Base-by-base conservation (phyloP, 257 asterid species). In the Scutellaria galericulata region DNA sequence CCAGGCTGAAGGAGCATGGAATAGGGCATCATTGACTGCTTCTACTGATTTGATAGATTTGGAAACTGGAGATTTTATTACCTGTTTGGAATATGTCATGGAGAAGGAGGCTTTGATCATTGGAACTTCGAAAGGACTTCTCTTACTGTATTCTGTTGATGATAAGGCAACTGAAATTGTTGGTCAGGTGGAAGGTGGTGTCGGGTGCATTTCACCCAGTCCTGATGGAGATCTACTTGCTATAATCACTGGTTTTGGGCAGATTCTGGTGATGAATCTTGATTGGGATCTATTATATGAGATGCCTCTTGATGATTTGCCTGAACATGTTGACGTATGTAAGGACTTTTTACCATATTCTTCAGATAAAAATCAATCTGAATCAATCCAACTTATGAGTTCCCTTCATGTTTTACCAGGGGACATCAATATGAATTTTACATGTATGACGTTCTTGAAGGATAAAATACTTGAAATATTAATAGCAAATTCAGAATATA, bases 201-300 rank as follows among this genome's bases (percentile, higher is more conserved):
- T 95, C 37, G 81, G 78, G 76, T 92, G 97, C 86, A 85, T 95
- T 82, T 90, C 99, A 14, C 94, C 94, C 46, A 95, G 99, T 80
- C 99, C 99, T 5, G 98, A 95, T 84, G 99, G 98, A 76, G 98
- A 92, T 85, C 82, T 90, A 74, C 86, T 92, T 72, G 93, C 87
- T 78, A 75, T 95, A 73, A 51, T 88, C 55, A 90, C 92, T 74
- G 99, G 98, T 65, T 90, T 92, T 77, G 89, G 97, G 74, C 96
- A 88, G 83, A 82, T 95, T 71, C 86, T 95, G 13, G 79, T 90
- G 76, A 95, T 92, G 99, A 92, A 89, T 74, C 95, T 85, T 69
- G 99, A 92, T 71, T 95, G 99, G 99, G 99, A 95, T 83, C 83
- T 95, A 55, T 81, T 95, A 44, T 95, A 88, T 10, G 98, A 95